Evolutionary conservation across 108 stramenopile genomes (phyloP), one percentile per base, ranked within the genome.

Genomic region (Poteriospumella lacustris): DNA sequence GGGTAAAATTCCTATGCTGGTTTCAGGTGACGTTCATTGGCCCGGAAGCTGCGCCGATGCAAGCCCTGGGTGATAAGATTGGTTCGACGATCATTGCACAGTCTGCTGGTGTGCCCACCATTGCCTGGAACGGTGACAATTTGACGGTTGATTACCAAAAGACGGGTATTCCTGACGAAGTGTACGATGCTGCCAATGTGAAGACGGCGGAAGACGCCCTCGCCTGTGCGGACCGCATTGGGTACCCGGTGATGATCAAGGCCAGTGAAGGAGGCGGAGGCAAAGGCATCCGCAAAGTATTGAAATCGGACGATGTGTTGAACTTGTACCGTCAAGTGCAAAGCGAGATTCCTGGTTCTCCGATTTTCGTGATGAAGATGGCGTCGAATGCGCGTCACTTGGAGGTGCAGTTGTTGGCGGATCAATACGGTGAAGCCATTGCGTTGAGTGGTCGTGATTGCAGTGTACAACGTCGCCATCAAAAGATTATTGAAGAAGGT

Each of bases 211-310:
- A 86, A 19, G 86, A 94, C 62, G 96, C 96, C 2, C 68, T 81
- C 43, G 86, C 84, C 52, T 92, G 87, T 12, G 91, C 92, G 36
- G 83, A 76, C 38, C 81, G 86, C 79, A 93, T 99, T 81, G 98
- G 98, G 31, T 95, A 94, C 69, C 98, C 98, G 31, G 86, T 99
- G 80, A 99, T 99, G 98, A 95, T 99, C 85, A 99, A 99, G 90
- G 98, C 98, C 15, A 90, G 89, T 33, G 98, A 99, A 83, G 98
- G 98, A 68, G 98, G 98, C 2, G 98, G 98, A 58, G 98, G 98
- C 76, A 99, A 99, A 82, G 98, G 98, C 41, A 97, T 97, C 85
- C 92, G 96, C 39, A 95, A 94, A 82, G 84, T 85, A 1, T n/a
- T 31, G 12, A 62, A 67, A n/a, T 42, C 60, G 41, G 67, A 64